Evolutionary conservation across 1,139 yeast genomes (phyloP).

Genomic region (Saccharomycopsis phalli): DNA sequence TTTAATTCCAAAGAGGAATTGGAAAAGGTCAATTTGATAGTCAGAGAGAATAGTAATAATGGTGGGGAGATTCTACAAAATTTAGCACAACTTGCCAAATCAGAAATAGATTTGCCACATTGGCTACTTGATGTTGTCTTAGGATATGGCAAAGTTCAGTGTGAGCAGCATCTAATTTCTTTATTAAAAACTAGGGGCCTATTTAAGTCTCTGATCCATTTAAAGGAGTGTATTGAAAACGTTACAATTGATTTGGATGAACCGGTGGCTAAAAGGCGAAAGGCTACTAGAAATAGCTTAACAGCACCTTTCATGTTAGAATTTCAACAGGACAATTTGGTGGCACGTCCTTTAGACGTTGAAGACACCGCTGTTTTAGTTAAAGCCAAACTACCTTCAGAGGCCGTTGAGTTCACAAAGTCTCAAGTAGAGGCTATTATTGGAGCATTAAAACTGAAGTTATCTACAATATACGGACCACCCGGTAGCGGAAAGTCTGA

Average conservation of each 20-base stretch:
- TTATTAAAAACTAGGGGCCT: too few relatives aligned
- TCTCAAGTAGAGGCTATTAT: slow-evolving; percentile 30
- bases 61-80: slow-evolving; percentile 24
- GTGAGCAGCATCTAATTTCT: too few relatives aligned
- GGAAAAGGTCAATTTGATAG: slow-evolving; percentile 23
- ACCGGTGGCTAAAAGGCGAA: too few relatives aligned
- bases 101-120: slow-evolving; percentile 26
- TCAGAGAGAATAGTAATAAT: slow-evolving; percentile 23
- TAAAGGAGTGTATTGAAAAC: too few relatives aligned
- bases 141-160: slow-evolving; percentile 30
- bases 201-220: too few relatives aligned
- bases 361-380: neutral
- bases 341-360: too few relatives aligned
- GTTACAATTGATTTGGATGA: too few relatives aligned
- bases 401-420: slow-evolving; percentile 22
- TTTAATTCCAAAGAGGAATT: slow-evolving; percentile 12
- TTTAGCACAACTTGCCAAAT: too few relatives aligned
- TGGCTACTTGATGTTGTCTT: slow-evolving; percentile 32
- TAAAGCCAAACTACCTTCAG: too few relatives aligned
- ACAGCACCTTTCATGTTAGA: too few relatives aligned
- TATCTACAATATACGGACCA: slow-evolving; percentile 36
- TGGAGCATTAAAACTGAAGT: slow-evolving; percentile 29
- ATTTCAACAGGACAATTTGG: too few relatives aligned
- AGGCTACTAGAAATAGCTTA: too few relatives aligned
- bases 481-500: slow-evolving; percentile 41